phyloP scores from a whole-genome alignment of 192 early-diverging fungal genomes.

The Paraglomus brasilianum region DNA sequence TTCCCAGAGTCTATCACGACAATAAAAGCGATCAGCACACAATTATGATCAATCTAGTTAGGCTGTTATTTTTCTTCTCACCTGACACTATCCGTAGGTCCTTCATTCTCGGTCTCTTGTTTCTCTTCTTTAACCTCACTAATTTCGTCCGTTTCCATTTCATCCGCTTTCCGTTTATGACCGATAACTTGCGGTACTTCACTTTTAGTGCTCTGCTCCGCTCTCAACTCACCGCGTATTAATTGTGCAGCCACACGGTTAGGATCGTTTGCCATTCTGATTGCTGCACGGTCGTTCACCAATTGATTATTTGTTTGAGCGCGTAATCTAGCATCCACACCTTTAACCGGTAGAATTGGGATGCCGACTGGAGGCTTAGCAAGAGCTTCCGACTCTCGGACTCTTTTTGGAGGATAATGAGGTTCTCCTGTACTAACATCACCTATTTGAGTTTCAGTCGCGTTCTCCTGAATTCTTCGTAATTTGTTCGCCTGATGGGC shows the following conservation, averaged over 20 bases:
- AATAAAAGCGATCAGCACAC: neutral
- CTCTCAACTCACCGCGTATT: conserved; percentile 63
- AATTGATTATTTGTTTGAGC: conserved; percentile 46
- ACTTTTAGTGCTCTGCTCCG: no score
- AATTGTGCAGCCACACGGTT: conserved; percentile 62
- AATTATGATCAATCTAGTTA: conserved; percentile 39
- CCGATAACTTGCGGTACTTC: conserved; percentile 34
- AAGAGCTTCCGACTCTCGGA: neutral
- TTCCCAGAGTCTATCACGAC: conserved; percentile 66
- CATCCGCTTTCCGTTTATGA: conserved; percentile 50
- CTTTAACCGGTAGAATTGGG: conserved; percentile 17
- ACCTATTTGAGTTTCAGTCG: conserved; percentile 13
- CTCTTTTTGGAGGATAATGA: neutral
- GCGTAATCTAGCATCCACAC: conserved; percentile 8
- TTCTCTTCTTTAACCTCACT: conserved; percentile 37
- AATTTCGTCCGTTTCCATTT: conserved; percentile 45
- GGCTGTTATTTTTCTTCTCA: conserved; percentile 23
- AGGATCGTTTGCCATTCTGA: conserved; percentile 49
- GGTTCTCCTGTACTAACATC: neutral
- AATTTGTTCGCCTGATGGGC: conserved; percentile 33
- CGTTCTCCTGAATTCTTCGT: conserved; percentile 36
- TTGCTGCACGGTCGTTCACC: conserved; percentile 39
- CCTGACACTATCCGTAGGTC: conserved; percentile 53
- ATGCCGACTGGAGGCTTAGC: conserved; percentile 12
- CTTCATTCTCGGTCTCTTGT: conserved; percentile 47